These are phyloP conservation scores for Globisporangium orthogonon DNA, from an alignment of 352 stramenopile species.

Conservation along the genomic window DNA sequence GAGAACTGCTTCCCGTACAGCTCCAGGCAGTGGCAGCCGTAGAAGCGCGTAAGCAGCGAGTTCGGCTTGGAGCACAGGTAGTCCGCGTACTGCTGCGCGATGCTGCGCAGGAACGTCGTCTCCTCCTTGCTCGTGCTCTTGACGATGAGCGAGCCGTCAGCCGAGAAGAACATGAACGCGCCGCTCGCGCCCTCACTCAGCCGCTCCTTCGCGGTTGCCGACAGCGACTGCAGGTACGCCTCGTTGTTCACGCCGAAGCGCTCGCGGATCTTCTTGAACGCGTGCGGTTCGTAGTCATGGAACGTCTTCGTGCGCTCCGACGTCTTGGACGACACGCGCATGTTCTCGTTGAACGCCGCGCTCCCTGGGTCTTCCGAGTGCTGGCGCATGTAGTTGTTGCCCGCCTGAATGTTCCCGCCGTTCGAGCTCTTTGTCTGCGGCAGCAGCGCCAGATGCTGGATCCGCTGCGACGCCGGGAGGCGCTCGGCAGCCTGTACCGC, in stretches of 20 bases:
- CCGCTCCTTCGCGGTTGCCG: slow-evolving; percentile 82
- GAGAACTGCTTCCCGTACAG: slow-evolving; percentile 90
- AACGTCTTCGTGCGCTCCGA: slow-evolving; percentile 80
- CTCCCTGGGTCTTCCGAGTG: slow-evolving; percentile 31
- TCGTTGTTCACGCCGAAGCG: slow-evolving; percentile 83
- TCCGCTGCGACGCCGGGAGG: slow-evolving; percentile 64
- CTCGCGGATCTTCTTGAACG: slow-evolving; percentile 87
- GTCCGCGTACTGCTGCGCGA: slow-evolving; percentile 82
- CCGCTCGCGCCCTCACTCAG: slow-evolving; percentile 84
- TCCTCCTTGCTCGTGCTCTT: slow-evolving; percentile 90
- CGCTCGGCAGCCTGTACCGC: slow-evolving; percentile 75
- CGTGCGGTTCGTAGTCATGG: slow-evolving; percentile 83
- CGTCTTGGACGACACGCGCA: slow-evolving; percentile 61
- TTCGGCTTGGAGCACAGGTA: slow-evolving; percentile 84
- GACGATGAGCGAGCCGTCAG: slow-evolving; percentile 84
- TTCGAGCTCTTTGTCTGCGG: slow-evolving; percentile 53
- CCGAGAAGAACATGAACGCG: slow-evolving; percentile 91
- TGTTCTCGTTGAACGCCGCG: slow-evolving; percentile 63
- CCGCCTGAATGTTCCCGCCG: slow-evolving; percentile 16
- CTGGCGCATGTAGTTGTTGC: slow-evolving; percentile 44
- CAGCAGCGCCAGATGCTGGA: slow-evolving; percentile 77
- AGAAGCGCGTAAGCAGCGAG: slow-evolving; percentile 86
- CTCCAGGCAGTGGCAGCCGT: slow-evolving; percentile 87
- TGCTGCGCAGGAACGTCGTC: slow-evolving; percentile 78
- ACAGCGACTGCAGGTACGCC: slow-evolving; percentile 76